phyloP scores from a whole-genome alignment of 192 early-diverging fungal genomes.

The Chytriomyces confervae region DNA sequence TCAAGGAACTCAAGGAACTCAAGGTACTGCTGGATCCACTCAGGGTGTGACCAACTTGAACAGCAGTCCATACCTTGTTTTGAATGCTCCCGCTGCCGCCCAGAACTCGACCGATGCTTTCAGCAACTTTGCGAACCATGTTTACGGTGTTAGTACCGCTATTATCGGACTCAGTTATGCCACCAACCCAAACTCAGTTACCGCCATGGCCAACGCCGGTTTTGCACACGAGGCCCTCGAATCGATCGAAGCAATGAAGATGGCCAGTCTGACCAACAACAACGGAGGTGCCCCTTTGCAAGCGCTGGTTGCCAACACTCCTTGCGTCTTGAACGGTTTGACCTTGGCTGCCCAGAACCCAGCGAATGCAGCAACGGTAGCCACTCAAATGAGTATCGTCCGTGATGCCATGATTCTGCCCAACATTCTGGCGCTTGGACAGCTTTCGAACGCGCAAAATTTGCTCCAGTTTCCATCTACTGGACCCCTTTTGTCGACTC shows the following conservation, averaged over 20 bases:
- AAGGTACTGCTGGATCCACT: background rate
- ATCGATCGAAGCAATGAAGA: constrained; percentile 1
- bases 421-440: background rate
- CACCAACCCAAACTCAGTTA: background rate
- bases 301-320: background rate
- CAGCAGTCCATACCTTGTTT: background rate
- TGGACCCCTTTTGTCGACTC: no score
- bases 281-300: background rate
- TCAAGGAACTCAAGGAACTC: no score
- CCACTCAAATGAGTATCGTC: background rate
- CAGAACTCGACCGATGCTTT: background rate
- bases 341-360: background rate
- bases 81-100: background rate
- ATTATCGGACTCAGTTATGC: background rate
- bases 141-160: background rate
- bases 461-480: background rate
- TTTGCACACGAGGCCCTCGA: background rate
- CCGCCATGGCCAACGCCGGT: background rate
- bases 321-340: constrained; percentile 7
- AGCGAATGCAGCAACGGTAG: background rate
- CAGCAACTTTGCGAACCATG: constrained; percentile 15
- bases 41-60: background rate
- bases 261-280: background rate
- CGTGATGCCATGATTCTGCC: constrained; percentile 4
- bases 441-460: background rate